Evolutionary conservation across 177 flowering plant genomes (phyloP).

Genomic region (Vitis hybrid): DNA sequence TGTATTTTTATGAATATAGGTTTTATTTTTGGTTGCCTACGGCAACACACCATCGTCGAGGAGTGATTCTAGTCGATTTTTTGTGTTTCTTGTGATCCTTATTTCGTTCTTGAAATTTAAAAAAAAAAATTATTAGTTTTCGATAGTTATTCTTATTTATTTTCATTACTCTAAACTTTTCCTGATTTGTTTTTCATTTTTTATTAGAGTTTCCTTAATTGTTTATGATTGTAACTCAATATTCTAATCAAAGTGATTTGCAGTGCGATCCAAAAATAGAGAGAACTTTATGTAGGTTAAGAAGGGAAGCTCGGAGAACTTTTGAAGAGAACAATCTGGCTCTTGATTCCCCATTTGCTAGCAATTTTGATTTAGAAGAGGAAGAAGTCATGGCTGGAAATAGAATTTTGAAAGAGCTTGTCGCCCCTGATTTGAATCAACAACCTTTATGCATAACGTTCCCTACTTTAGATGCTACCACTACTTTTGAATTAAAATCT

Average conservation of each 20-base stretch:
- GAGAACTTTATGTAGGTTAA: not conserved
- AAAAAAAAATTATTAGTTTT: not conserved
- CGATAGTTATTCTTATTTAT: not conserved
- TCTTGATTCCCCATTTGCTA: no score
- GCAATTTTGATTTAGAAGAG: no score
- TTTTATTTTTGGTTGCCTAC: not conserved
- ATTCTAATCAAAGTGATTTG: not conserved
- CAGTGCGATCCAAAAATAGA: not conserved
- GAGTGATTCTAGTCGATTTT: no score
- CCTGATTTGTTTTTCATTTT: not conserved
- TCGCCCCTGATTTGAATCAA: not conserved
- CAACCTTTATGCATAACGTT: constrained; percentile 8
- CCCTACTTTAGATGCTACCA: not conserved
- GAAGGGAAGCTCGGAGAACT: no score
- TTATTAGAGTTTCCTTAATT: not conserved
- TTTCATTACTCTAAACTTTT: not conserved
- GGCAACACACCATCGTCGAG: not conserved
- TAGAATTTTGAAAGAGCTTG: constrained; percentile 6
- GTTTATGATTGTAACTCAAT: not conserved
- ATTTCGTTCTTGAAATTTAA: not conserved
- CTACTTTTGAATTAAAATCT: constrained; percentile 13
- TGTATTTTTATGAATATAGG: not conserved
- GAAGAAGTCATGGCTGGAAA: not conserved
- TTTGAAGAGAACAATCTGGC: no score
- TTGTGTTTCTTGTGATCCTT: not conserved